A percentile compares a stretch with the other conserved stretches of the same genome.
Evolutionary conservation across 2,329 filamentous ascomycete species (phyloP).

Genomic region (Chrysosphaeria jannelii): DNA sequence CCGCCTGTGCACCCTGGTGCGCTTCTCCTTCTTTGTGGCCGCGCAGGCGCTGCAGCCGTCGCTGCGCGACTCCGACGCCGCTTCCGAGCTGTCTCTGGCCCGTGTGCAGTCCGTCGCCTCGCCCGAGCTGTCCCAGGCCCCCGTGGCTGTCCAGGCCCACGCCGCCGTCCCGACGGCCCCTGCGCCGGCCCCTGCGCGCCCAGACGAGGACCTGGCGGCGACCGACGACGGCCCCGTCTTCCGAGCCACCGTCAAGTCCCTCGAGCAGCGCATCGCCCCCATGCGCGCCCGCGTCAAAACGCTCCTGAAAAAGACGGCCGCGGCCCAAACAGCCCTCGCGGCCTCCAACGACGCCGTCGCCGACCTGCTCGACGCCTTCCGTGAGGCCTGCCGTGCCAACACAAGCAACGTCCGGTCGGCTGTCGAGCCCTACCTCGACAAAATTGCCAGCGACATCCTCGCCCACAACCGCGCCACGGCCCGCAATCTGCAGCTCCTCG

Average conservation of each 20-base stretch:
- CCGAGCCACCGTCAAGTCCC: constrained; percentile 78
- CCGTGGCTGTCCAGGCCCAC: constrained; percentile 5
- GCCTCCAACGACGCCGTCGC: constrained; percentile 65
- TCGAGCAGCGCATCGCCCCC: constrained; percentile 87
- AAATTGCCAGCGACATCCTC: constrained; percentile 75
- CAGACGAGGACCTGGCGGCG: constrained; percentile 56
- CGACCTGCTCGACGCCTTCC: constrained; percentile 58
- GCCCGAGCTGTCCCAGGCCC: too few relatives aligned
- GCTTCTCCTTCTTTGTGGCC: constrained; percentile 91
- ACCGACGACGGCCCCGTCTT: constrained; percentile 88
- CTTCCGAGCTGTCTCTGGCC: constrained; percentile 52
- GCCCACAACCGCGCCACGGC: constrained; percentile 66
- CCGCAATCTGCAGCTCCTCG: constrained; percentile 58
- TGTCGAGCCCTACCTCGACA: constrained; percentile 93
- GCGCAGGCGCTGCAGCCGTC: constrained; percentile 46
- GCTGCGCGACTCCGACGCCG: constrained; percentile 37
- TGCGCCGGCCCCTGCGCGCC: constrained; percentile 17
- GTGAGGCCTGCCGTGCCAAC: constrained; percentile 70
- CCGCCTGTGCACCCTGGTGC: constrained; percentile 59
- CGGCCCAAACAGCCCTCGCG: constrained; percentile 48
- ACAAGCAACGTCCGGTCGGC: constrained; percentile 92
- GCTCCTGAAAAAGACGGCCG: constrained; percentile 78
- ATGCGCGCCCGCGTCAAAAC: constrained; percentile 92
- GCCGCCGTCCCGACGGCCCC: constrained; percentile 1
- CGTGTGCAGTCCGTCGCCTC: constrained; percentile 71